phyloP scores from a whole-genome alignment of 1,139 yeast species.

The Diutina pseudorugosa region DNA sequence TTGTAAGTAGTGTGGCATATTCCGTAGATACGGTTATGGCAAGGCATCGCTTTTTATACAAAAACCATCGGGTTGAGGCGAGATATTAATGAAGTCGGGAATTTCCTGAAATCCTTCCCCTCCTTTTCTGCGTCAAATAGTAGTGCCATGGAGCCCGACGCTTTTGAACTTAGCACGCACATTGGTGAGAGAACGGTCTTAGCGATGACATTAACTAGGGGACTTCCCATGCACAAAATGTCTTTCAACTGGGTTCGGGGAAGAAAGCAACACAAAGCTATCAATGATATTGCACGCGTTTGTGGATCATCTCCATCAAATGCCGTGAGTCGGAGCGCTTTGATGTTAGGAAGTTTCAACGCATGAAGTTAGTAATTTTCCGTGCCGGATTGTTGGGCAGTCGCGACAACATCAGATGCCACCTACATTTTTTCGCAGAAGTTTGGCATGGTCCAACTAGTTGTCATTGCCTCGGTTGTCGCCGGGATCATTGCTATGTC shows the following conservation, averaged over 20 bases:
- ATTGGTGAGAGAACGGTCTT: no score
- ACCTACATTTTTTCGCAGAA: not conserved
- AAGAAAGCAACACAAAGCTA: no score
- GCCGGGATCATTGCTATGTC: not conserved
- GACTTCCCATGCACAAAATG: no score
- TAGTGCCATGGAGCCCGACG: no score
- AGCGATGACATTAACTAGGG: no score
- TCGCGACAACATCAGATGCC: not conserved
- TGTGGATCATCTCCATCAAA: no score
- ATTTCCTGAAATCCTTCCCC: not conserved
- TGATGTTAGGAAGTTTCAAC: no score
- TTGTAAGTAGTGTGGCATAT: not conserved
- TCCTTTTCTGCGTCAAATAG: not conserved
- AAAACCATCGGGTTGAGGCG: not conserved
- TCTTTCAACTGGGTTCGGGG: no score
- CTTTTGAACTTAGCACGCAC: no score
- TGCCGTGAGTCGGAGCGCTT: no score
- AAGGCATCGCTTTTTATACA: not conserved
- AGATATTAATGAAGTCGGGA: not conserved
- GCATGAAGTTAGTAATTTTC: no score
- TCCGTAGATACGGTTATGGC: not conserved
- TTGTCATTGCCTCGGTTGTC: not conserved
- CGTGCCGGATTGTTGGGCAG: not conserved
- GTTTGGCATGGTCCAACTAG: not conserved
- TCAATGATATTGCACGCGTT: no score